phyloP scores from a whole-genome alignment of 2,329 filamentous ascomycete species.

The Rhinocladiella similis region DNA sequence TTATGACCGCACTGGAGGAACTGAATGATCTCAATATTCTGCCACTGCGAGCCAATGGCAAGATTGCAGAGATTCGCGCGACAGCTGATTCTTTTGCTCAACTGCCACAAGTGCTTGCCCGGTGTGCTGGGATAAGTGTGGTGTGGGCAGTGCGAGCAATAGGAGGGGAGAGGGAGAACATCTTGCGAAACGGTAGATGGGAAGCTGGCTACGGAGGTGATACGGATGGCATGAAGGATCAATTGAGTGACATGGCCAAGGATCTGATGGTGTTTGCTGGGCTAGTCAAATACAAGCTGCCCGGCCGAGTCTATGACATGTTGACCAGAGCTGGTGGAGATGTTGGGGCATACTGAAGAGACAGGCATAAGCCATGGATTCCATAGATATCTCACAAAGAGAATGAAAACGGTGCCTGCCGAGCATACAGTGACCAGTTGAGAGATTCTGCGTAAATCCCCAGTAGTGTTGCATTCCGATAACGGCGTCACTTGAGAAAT shows the following conservation, averaged over 20 bases:
- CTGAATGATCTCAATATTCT: constrained; percentile 28
- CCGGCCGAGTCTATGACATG: constrained; percentile 82
- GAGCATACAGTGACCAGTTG: too few relatives aligned
- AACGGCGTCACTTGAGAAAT: too few relatives aligned
- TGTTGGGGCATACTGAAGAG: constrained; percentile 44
- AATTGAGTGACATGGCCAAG: constrained; percentile 63
- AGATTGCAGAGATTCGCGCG: constrained; percentile 75
- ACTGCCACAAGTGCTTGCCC: constrained; percentile 76
- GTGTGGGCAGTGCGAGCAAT: constrained; percentile 93
- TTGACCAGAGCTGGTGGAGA: constrained; percentile 79
- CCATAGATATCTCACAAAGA: background rate
- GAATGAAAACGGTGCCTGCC: background rate
- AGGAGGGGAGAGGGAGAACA: constrained; percentile 71
- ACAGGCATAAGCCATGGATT: background rate
- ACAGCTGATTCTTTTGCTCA: constrained; percentile 78
- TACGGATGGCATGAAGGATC: constrained; percentile 26
- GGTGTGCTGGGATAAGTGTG: constrained; percentile 86
- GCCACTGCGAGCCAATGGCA: constrained; percentile 36
- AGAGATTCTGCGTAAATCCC: too few relatives aligned
- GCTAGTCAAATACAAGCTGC: constrained; percentile 86
- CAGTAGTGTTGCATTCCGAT: too few relatives aligned
- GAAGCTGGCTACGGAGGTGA: constrained; percentile 64
- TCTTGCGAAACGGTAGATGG: constrained; percentile 66
- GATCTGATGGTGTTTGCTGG: constrained; percentile 94
- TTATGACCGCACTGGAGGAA: constrained; percentile 54